Evolutionary conservation across 352 stramenopile species (phyloP).

Genomic region (Phytophthora agathidicida): DNA sequence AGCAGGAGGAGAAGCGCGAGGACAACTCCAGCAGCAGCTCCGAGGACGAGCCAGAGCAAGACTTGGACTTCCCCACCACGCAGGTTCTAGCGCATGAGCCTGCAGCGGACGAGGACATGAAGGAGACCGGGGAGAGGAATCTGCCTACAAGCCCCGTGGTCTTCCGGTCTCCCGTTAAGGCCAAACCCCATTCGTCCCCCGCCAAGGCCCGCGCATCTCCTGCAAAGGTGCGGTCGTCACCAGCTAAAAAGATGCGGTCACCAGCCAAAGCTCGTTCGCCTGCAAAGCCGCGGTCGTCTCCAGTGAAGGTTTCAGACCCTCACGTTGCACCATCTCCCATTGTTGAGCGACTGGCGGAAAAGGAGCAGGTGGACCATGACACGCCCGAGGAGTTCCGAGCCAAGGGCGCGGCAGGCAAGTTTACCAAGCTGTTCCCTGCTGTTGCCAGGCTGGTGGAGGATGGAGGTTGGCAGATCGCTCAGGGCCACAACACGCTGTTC

Average conservation of each 20-base stretch:
- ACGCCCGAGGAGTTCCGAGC: slow-evolving; percentile 34
- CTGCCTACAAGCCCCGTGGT: slow-evolving; percentile 5
- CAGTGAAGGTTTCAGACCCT: slow-evolving; percentile 9
- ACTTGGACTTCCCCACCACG: slow-evolving; percentile 43
- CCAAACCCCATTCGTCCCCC: background rate
- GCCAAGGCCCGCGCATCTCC: slow-evolving; percentile 11
- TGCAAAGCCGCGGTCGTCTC: slow-evolving; percentile 8
- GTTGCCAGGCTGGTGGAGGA: slow-evolving; percentile 57
- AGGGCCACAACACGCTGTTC: slow-evolving; percentile 63
- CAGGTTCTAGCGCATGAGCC: slow-evolving; percentile 46
- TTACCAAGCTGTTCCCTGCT: slow-evolving; percentile 47
- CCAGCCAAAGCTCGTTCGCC: slow-evolving; percentile 11
- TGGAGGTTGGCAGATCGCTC: slow-evolving; percentile 69
- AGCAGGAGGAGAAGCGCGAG: slow-evolving; percentile 31
- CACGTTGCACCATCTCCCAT: slow-evolving; percentile 11
- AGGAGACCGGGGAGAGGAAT: slow-evolving; percentile 5
- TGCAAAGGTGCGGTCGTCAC: slow-evolving; percentile 11
- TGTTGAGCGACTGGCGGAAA: slow-evolving; percentile 1
- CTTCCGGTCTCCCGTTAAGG: slow-evolving; percentile 9
- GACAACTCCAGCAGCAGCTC: slow-evolving; percentile 24
- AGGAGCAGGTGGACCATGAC: slow-evolving; percentile 16
- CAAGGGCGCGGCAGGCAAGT: slow-evolving; percentile 41
- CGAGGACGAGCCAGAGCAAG: slow-evolving; percentile 32
- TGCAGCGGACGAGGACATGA: background rate
- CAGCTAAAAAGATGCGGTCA: slow-evolving; percentile 16